Base-by-base conservation (phyloP, 345 rosid genomes). In the Carallia pectinifolia region DNA sequence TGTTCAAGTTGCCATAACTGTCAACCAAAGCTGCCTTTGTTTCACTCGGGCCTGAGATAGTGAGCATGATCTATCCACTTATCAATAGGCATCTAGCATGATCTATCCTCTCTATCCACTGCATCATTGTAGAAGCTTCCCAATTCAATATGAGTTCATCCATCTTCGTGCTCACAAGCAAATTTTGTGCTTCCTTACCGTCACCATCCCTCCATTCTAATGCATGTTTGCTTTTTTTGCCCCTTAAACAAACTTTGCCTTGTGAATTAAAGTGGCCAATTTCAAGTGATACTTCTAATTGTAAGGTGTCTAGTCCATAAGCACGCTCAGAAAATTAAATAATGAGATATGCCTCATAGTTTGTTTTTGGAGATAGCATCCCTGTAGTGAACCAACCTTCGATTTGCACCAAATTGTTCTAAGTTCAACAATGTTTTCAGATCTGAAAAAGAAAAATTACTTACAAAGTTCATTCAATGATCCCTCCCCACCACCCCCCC, bases 71-170 rank as follows among this genome's bases (percentile, higher is more conserved):
- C 23, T 23, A 23, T 23, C 23, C 23, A 23, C 23, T 23, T 23
- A 23, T 23, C 23, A 23, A 23, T 23, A 23, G 23, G 23, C 23
- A 23, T 23, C 23, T 23, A 23, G 23, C 23, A 23, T 23, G 23
- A 23, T 23, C 23, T 23, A 23, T 23, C 67, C 47, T 68, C 73
- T 39, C 76, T 65, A 53, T 62, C 70, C 72, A 65, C 71, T 39
- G 71, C 76, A 30, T 38, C 31, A 17, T 74, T 78, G 62, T 73
- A 82, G 53, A 84, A 86, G 19, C 77, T 73, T 29, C 88, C 86
- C 62, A 86, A 60, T 73, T 84, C 85, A 36, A 84, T 77, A 81
- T 81, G 86, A 52, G 72, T 61, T 86, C 86, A 86, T 18, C 85
- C 88, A 53, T 86, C 85, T 47, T 73, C 67, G 19, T 83, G 58